These are phyloP conservation scores for Aspergillus egyptiacus DNA, from an alignment of 495 filamentous ascomycete species.

Conservation along the genomic window DNA sequence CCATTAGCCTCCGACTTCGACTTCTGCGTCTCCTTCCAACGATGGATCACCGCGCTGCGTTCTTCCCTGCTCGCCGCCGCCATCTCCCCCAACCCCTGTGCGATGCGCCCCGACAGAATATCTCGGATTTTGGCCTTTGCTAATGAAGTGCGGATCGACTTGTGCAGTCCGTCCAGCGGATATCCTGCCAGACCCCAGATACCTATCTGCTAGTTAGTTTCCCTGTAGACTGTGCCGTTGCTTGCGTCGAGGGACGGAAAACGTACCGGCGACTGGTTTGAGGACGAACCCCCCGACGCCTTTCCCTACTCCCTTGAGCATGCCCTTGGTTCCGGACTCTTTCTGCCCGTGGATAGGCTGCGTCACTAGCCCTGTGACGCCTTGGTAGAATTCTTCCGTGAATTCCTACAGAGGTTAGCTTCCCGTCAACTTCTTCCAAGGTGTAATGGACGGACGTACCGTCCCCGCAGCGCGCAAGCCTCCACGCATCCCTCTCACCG, in stretches of 20 bases:
- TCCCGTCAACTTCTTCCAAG: background rate
- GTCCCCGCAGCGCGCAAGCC: constrained; percentile 61
- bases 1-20: background rate
- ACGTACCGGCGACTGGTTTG: constrained; percentile 62
- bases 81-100: constrained; percentile 63
- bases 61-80: constrained; percentile 14
- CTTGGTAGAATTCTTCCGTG: constrained; percentile 61
- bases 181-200: constrained; percentile 67
- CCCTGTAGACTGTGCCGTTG: no score
- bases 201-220: constrained; percentile 18
- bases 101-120: constrained; percentile 63
- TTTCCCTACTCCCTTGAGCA: constrained; percentile 70
- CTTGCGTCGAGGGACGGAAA: no score
- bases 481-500: constrained; percentile 63
- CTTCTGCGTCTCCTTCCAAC: constrained; percentile 13
- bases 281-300: constrained; percentile 65
- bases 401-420: constrained; percentile 45
- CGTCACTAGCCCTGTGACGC: constrained; percentile 64
- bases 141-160: constrained; percentile 60
- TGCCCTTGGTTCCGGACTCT: constrained; percentile 61
- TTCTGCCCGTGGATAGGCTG: constrained; percentile 62
- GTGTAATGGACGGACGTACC: constrained; percentile 17
- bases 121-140: constrained; percentile 61
- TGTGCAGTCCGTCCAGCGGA: constrained; percentile 68
- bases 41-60: constrained; percentile 16